Conservation (phyloP, 1,284 basidiomycete species). For the Stygiomarasmius scandens region DNA sequence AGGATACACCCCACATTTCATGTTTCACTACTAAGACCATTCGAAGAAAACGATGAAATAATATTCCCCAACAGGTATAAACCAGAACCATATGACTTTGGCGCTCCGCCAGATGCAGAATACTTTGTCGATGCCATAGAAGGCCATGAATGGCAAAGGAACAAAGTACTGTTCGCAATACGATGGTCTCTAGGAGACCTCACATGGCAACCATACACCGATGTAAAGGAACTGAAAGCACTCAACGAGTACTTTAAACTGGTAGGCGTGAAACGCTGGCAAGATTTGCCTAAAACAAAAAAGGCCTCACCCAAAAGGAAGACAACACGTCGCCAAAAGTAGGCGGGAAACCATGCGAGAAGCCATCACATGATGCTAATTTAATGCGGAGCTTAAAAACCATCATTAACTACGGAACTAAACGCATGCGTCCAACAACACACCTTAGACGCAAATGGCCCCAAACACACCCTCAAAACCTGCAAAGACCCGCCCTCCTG, state of each 20-base stretch:
- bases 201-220: neutral
- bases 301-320: neutral
- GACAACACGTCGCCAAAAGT: neutral
- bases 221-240: conserved; percentile 1
- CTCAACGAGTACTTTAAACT: conserved; percentile 1
- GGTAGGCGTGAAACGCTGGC: neutral
- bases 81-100: conserved; percentile 5
- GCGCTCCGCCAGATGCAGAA: neutral
- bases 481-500: no score
- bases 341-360: no score
- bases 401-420: no score
- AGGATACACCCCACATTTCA: conserved; percentile 25
- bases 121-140: conserved; percentile 2
- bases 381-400: no score
- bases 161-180: neutral
- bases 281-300: neutral
- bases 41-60: neutral
- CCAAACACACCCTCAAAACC: no score
- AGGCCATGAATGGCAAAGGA: neutral
- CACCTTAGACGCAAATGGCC: no score
- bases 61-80: conserved; percentile 1
- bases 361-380: no score
- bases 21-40: conserved; percentile 12
- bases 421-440: no score
- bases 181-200: conserved; percentile 8